phyloP scores from a whole-genome alignment of 768 basidiomycete genomes.

The Boletus subparvulus region DNA sequence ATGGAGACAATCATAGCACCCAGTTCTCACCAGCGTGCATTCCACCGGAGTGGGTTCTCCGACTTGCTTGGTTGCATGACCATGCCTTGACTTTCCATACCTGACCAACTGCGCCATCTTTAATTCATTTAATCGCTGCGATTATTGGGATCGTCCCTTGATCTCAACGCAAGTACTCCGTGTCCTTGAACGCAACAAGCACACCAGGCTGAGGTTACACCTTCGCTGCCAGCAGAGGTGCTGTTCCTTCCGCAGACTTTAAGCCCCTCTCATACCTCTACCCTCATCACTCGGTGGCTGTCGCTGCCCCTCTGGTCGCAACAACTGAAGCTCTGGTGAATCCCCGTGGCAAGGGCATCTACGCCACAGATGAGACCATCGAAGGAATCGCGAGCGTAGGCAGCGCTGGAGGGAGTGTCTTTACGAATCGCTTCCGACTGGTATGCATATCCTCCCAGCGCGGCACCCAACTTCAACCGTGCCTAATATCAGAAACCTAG shows the following conservation, averaged over 20 bases:
- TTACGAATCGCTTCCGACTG: constrained; percentile 42
- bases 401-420: constrained; percentile 46
- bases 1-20: neutral
- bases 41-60: constrained; percentile 2
- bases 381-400: constrained; percentile 23
- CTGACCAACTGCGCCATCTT: neutral
- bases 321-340: constrained; percentile 34
- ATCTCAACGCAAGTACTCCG: constrained; percentile 1
- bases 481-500: constrained; percentile 22
- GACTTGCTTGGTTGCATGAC: neutral
- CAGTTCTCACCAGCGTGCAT: neutral
- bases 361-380: constrained; percentile 12
- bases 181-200: constrained; percentile 20
- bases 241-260: constrained; percentile 1
- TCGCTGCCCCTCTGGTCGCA: constrained; percentile 42
- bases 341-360: constrained; percentile 51
- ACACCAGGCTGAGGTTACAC: constrained; percentile 28
- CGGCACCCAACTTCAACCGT: neutral
- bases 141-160: neutral
- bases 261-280: constrained; percentile 33
- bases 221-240: constrained; percentile 27
- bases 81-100: neutral
- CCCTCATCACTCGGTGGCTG: constrained; percentile 35
- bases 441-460: constrained; percentile 24
- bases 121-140: neutral